Conservation (phyloP, 345 rosid genomes). For the Salix purpurea region DNA sequence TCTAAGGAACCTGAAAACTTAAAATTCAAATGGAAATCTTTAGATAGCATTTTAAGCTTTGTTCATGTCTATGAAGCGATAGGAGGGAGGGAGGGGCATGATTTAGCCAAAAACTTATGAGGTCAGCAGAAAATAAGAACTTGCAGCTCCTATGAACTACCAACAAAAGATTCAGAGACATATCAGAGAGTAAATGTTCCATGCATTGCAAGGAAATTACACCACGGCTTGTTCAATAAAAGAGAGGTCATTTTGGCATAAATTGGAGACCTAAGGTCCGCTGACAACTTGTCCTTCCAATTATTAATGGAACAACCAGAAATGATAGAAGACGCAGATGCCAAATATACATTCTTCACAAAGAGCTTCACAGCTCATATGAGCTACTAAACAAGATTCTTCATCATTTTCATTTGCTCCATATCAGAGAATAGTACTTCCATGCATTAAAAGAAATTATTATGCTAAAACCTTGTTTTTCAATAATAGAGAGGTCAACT, state of each 20-base stretch:
- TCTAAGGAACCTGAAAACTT: neutral
- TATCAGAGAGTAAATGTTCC: neutral
- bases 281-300: no score
- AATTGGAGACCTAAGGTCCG: neutral
- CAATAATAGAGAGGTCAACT: neutral
- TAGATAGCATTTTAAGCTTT: neutral
- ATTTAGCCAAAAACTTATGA: neutral
- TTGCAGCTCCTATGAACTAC: neutral
- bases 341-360: no score
- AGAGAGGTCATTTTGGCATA: neutral
- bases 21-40: neutral
- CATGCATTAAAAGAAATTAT: neutral
- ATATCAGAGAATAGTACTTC: neutral
- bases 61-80: neutral
- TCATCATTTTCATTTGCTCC: no score
- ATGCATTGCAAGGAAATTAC: neutral
- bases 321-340: no score
- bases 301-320: no score
- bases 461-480: neutral
- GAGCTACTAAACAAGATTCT: no score
- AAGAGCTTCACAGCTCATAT: no score
- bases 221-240: neutral
- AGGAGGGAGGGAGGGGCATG: neutral
- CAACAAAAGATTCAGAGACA: neutral
- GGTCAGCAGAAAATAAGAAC: neutral